Conservation (phyloP, 2,329 filamentous ascomycete species). For the Fusarium hainanense region DNA sequence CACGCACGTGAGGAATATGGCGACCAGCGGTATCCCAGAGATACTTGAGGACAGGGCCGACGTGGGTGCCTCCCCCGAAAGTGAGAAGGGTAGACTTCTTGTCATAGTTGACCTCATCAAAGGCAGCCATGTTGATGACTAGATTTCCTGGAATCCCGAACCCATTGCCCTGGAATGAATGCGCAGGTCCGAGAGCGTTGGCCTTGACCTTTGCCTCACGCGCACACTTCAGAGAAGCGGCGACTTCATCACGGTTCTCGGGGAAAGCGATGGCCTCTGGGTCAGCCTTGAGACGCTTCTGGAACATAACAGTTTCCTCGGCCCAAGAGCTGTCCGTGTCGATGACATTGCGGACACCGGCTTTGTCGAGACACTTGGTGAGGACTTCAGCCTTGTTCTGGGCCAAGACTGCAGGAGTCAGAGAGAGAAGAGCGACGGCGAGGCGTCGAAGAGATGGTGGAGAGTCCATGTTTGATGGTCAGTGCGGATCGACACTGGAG, state of each 20-base stretch:
- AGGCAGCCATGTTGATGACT: conserved; percentile 42
- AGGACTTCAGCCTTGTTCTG: conserved; percentile 21
- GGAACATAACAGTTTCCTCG: conserved; percentile 32
- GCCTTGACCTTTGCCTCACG: conserved; percentile 39
- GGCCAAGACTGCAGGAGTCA: not conserved
- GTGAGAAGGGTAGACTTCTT: conserved; percentile 26
- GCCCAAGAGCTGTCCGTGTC: conserved; percentile 35
- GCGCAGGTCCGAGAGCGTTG: conserved; percentile 38
- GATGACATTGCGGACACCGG: conserved; percentile 36
- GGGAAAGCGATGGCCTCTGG: conserved; percentile 42
- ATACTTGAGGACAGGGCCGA: conserved; percentile 40
- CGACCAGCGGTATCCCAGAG: conserved; percentile 43
- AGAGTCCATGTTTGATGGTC: conserved; percentile 1
- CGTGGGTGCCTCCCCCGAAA: conserved; percentile 40
- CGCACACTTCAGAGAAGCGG: conserved; percentile 38
- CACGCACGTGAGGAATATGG: conserved; percentile 42
- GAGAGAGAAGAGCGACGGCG: conserved; percentile 4
- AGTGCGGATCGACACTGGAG: not conserved
- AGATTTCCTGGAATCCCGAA: conserved; percentile 40
- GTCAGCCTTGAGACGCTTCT: conserved; percentile 37
- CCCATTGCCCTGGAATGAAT: conserved; percentile 41
- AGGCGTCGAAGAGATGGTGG: conserved; percentile 12
- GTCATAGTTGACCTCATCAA: conserved; percentile 41
- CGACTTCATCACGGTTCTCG: conserved; percentile 33
- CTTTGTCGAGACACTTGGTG: conserved; percentile 26